These are phyloP conservation scores for Kentomonas sorsogonicus DNA, from an alignment of 208 protist species.

Conservation along the genomic window DNA sequence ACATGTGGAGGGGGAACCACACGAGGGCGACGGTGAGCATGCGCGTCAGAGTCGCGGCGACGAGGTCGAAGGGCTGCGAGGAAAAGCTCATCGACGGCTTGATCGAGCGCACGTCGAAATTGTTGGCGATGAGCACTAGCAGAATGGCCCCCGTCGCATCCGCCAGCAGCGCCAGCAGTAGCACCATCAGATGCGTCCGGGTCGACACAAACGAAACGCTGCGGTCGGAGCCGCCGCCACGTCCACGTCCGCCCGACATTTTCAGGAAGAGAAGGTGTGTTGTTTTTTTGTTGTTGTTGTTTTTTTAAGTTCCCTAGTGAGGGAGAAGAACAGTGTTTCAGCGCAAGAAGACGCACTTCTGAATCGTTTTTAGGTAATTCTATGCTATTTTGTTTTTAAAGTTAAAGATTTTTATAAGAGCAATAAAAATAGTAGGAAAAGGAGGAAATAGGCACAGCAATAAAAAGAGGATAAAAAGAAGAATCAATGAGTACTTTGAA, in stretches of 20 bases:
- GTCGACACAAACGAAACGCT: constrained; percentile 19
- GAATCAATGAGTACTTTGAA: too few species aligned
- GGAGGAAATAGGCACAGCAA: too few species aligned
- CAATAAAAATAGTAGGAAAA: not conserved
- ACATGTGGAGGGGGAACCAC: constrained; percentile 8
- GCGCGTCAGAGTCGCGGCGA: not conserved
- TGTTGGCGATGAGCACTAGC: constrained; percentile 7
- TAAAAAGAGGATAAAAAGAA: too few species aligned
- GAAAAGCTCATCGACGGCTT: constrained; percentile 2
- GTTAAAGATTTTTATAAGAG: constrained; percentile 1
- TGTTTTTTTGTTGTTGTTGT: not conserved
- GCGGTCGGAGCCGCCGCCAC: constrained; percentile 13
- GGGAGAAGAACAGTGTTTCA: not conserved
- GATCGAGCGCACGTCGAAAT: not conserved
- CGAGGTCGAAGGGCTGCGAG: constrained; percentile 1
- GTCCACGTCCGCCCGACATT: constrained; percentile 20
- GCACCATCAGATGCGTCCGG: constrained; percentile 11
- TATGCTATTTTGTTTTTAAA: not conserved
- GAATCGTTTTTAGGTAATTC: not conserved
- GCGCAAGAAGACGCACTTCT: not conserved
- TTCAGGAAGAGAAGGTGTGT: too few species aligned
- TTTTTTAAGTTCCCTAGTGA: not conserved
- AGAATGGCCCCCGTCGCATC: constrained; percentile 15
- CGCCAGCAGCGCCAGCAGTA: constrained; percentile 18
- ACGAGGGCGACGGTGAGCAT: constrained; percentile 3